Evolutionary conservation across 495 filamentous ascomycete species (phyloP), one percentile per base, ranked within the genome.

Genomic region (Lasiosphaeria ovina): DNA sequence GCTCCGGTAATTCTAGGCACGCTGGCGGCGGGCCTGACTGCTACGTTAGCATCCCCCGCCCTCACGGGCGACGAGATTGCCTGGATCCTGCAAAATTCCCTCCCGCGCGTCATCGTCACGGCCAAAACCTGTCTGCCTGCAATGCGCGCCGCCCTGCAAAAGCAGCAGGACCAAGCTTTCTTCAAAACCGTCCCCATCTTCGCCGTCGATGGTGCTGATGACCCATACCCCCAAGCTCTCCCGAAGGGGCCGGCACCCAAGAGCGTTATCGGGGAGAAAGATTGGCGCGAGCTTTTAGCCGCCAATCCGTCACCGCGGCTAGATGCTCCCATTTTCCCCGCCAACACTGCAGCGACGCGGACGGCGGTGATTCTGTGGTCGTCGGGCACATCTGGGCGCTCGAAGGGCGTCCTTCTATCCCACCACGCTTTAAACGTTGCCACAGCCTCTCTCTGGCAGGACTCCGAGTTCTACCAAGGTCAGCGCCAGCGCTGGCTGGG

Each of bases 391-490:
- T 93, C 90, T 0, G 91, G 90, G 17, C 78, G 85, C 47, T 91
- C 90, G 24, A 94, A 94, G 73, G 90, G 90, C 61, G 90, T 94
- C 3, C 77, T 89, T 35, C 73, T 93, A 55, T 89, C 87, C 3
- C 91, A 94, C 68, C 75, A 77, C 63, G 66, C 70, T 1, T 59
- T 72, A 48, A 73, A 71, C 62, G 71, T 64, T 33, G 60, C 60
- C 36, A 49, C 53, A 33, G 67, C 72, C 35, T 63, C 63, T 8
- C 55, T 72, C 45, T 69, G 71, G 69, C 67, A 70, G 59, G 66
- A 74, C 65, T 70, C 73, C 79, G 65, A 69, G 54, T 69, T 57
- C 54, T 65, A 69, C 60, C 47, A 42, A 0, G 44, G 55, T 81
- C 82, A 36, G 80, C 82, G n/a, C 73, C 88, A 50, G 78, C 82